Conservation (phyloP, 768 basidiomycete species). For the Heimioporus sp. region DNA sequence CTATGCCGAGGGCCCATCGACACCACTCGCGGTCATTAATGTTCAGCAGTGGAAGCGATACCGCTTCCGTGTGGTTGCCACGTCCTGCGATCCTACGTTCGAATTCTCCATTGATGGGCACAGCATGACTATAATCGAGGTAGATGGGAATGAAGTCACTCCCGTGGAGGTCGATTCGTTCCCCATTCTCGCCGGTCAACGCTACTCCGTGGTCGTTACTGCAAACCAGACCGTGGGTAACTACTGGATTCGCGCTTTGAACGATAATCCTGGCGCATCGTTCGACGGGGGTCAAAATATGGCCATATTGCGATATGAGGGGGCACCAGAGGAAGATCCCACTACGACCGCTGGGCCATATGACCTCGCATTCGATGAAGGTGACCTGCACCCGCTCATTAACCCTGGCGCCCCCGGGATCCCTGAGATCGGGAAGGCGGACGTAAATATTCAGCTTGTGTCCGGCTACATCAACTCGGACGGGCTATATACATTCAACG, state of each 20-base stretch:
- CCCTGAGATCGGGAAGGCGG: constrained; percentile 35
- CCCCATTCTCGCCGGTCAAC: constrained; percentile 29
- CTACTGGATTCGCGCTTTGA: constrained; percentile 51
- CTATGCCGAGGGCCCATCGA: constrained; percentile 35
- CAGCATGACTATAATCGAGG: constrained; percentile 47
- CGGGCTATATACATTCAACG: constrained; percentile 19
- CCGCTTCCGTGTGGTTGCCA: constrained; percentile 47
- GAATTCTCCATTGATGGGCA: constrained; percentile 42
- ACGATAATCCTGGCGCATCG: constrained; percentile 25
- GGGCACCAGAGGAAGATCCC: constrained; percentile 26
- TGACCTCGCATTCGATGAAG: constrained; percentile 21
- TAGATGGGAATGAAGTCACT: constrained; percentile 39
- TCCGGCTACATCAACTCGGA: neutral
- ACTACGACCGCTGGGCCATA: too few relatives aligned
- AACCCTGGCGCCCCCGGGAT: constrained; percentile 33
- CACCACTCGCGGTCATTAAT: constrained; percentile 41
- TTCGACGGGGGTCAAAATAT: constrained; percentile 40
- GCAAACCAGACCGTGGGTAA: constrained; percentile 44
- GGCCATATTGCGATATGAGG: constrained; percentile 47
- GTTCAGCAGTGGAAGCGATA: constrained; percentile 41
- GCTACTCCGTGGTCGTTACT: constrained; percentile 40
- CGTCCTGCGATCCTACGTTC: constrained; percentile 43
- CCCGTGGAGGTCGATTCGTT: constrained; percentile 41
- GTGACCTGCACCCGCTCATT: constrained; percentile 34
- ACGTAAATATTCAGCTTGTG: constrained; percentile 31